Percentiles rank a stretch among this genome's conserved stretches.
Evolutionary conservation across 2,329 filamentous ascomycete species (phyloP).

Genomic region (Paecilomyces sp.): DNA sequence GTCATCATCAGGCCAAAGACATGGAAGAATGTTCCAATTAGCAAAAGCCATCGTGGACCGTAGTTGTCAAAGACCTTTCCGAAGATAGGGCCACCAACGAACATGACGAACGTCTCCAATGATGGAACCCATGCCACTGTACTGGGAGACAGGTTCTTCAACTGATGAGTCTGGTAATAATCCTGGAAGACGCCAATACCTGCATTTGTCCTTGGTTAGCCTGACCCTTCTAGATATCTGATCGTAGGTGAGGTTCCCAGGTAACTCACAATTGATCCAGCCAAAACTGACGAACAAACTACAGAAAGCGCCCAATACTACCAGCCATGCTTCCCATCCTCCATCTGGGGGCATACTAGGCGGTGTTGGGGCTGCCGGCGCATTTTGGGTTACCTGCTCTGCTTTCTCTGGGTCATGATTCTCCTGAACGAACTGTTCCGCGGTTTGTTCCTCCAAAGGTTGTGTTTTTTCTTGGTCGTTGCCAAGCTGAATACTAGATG

Average conservation of each 20-base stretch:
- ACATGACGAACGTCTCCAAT: conserved; percentile 36
- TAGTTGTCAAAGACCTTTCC: conserved; percentile 11
- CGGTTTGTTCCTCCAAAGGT: neutral
- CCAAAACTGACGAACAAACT: conserved; percentile 23
- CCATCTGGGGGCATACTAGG: conserved; percentile 18
- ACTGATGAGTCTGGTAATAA: conserved; percentile 37
- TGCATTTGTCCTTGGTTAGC: conserved; percentile 4
- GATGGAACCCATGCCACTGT: conserved; percentile 39
- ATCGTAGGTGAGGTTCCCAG: neutral
- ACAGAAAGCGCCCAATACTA: conserved; percentile 22
- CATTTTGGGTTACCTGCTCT: neutral
- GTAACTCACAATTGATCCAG: conserved; percentile 31
- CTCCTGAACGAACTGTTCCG: neutral
- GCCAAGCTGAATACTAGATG: neutral
- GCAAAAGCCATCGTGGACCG: conserved; percentile 1
- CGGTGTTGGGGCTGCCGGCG: neutral
- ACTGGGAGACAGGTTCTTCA: conserved; percentile 28
- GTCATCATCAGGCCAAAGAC: conserved; percentile 56
- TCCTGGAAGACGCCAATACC: conserved; percentile 37
- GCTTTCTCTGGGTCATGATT: neutral
- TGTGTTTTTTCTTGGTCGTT: neutral
- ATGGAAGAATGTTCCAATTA: conserved; percentile 46
- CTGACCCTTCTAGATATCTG: neutral
- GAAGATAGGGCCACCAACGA: conserved; percentile 12
- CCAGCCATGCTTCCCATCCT: conserved; percentile 23